Percentiles rank a stretch among this genome's conserved stretches.
phyloP scores from a whole-genome alignment of 2,329 filamentous ascomycete genomes.

The Aspergillus puulaauensis region DNA sequence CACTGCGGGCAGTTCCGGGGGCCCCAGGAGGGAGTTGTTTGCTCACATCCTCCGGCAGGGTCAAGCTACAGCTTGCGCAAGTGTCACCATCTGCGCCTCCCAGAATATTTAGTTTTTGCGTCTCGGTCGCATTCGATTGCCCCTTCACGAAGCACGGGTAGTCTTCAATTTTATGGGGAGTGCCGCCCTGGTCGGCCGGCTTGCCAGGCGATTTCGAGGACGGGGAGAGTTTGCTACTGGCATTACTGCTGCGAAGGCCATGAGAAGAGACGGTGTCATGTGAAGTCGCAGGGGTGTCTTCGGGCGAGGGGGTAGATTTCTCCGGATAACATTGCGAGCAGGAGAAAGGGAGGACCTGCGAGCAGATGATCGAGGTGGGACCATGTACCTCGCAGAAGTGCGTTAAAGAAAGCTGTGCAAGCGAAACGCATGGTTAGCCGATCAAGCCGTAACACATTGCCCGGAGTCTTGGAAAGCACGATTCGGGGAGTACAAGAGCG shows the following conservation, averaged over 20 bases:
- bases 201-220: conserved; percentile 17
- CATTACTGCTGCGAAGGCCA: conserved; percentile 18
- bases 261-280: conserved; percentile 30
- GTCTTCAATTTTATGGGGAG: conserved; percentile 43
- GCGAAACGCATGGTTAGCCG: conserved; percentile 7
- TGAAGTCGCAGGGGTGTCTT: conserved; percentile 40
- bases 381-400: conserved; percentile 65
- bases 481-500: conserved; percentile 7
- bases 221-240: conserved; percentile 16
- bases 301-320: conserved; percentile 38
- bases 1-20: conserved; percentile 50
- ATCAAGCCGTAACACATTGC: conserved; percentile 2
- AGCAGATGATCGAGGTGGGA: conserved; percentile 62
- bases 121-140: conserved; percentile 41
- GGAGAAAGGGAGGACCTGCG: conserved; percentile 56
- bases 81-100: conserved; percentile 50
- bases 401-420: conserved; percentile 56
- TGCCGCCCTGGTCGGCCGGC: conserved; percentile 16
- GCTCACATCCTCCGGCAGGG: conserved; percentile 54
- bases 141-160: conserved; percentile 53
- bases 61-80: conserved; percentile 59
- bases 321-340: conserved; percentile 54
- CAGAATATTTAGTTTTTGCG: conserved; percentile 45
- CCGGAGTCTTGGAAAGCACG: not conserved
- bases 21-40: conserved; percentile 54